Conservation (phyloP, 306 rosid species). For the Cercis canadensis region DNA sequence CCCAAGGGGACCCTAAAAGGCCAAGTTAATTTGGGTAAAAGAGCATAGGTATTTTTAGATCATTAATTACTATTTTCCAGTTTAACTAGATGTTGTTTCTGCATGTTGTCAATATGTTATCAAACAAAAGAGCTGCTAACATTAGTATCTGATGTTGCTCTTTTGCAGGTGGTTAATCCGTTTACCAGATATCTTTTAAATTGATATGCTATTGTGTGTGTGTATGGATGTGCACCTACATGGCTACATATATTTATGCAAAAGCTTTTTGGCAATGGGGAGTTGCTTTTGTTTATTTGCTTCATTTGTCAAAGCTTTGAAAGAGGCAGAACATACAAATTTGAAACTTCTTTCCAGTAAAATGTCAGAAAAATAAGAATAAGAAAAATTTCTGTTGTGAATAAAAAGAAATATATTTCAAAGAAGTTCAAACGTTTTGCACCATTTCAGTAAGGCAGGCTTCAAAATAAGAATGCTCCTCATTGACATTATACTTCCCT, state of each 20-base stretch:
- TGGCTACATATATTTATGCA: too few relatives aligned
- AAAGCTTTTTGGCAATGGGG: too few relatives aligned
- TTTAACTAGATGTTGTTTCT: too few relatives aligned
- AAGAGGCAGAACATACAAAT: background rate
- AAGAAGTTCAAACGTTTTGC: background rate
- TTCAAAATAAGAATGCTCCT: background rate
- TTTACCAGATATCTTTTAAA: conserved; percentile 94
- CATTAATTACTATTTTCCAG: too few relatives aligned
- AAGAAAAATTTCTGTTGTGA: background rate
- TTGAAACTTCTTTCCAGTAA: background rate
- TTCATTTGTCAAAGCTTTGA: too few relatives aligned
- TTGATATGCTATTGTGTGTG: background rate
- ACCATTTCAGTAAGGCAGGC: conserved; percentile 4
- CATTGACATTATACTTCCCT: background rate
- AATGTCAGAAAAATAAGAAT: background rate
- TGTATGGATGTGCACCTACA: background rate
- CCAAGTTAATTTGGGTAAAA: too few relatives aligned
- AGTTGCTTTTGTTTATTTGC: too few relatives aligned
- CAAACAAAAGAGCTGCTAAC: conserved; percentile 37
- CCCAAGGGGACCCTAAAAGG: too few relatives aligned
- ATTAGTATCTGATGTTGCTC: conserved; percentile 22
- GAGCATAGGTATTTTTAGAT: too few relatives aligned
- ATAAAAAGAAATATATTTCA: background rate
- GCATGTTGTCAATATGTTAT: background rate
- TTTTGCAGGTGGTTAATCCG: conserved; percentile 96